Percentiles rank a stretch among this genome's conserved stretches.
These are phyloP conservation scores for Solanum pinnatisectum DNA, from an alignment of 257 asterid genomes.

Conservation along the genomic window DNA sequence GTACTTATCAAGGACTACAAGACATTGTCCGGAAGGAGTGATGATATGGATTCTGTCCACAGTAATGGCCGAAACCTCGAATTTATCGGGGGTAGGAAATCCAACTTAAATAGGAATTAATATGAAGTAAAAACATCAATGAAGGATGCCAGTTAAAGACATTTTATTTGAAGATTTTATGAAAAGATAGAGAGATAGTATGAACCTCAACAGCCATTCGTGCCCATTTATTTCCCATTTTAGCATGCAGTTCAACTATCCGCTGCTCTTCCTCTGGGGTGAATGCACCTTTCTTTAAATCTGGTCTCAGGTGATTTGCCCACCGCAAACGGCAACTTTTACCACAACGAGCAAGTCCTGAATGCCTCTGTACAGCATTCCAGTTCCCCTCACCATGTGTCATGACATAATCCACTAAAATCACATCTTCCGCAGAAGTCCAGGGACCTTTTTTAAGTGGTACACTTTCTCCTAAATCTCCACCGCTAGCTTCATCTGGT, in stretches of 20 bases:
- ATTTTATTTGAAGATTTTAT: background rate
- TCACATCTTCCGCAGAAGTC: conserved; percentile 50
- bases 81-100: background rate
- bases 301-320: conserved; percentile 64
- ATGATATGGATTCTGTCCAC: background rate
- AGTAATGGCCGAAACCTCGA: background rate
- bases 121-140: background rate
- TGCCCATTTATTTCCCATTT: conserved; percentile 65
- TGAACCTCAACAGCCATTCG: conserved; percentile 57
- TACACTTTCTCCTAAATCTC: conserved; percentile 15
- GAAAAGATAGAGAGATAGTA: background rate
- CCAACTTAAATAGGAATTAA: background rate
- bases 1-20: background rate
- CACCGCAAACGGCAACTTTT: conserved; percentile 65
- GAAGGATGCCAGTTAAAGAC: background rate
- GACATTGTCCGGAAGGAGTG: background rate
- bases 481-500: conserved; percentile 36
- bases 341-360: conserved; percentile 63
- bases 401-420: conserved; percentile 41
- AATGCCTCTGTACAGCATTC: conserved; percentile 51
- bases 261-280: conserved; percentile 42
- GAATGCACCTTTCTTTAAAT: conserved; percentile 52
- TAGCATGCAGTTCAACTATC: conserved; percentile 47
- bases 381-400: conserved; percentile 58
- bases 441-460: conserved; percentile 56